Conservation (phyloP, 139 green algal genomes). For the Chlamydomonas incerta region DNA sequence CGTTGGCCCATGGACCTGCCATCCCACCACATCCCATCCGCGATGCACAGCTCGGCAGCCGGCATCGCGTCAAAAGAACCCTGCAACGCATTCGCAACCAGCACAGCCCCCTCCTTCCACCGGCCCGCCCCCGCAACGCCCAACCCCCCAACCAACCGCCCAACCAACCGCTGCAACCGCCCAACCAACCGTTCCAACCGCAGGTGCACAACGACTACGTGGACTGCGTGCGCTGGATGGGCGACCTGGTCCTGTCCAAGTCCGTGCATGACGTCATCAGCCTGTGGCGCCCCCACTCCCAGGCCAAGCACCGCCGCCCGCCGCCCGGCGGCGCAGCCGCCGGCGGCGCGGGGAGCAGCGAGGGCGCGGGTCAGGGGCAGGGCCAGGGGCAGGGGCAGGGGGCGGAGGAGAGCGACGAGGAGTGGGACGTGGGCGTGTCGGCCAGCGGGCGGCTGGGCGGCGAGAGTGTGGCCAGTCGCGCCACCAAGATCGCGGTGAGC, state of each 20-base stretch:
- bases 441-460: slow-evolving; percentile 1
- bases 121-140: not conserved
- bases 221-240: slow-evolving; percentile 86
- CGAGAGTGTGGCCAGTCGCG: not conserved
- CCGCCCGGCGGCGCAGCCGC: not conserved
- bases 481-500: slow-evolving; percentile 6
- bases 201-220: slow-evolving; percentile 86
- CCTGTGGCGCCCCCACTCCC: slow-evolving; percentile 11
- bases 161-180: not conserved
- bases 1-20: no score
- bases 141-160: no score
- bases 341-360: not conserved
- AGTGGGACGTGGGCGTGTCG: slow-evolving; percentile 6
- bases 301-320: not conserved
- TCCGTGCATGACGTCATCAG: slow-evolving; percentile 31
- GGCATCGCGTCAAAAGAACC: no score
- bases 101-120: no score
- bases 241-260: slow-evolving; percentile 67
- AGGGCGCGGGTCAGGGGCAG: not conserved
- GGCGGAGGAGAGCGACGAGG: not conserved
- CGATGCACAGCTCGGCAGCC: no score
- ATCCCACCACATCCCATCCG: no score
- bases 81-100: no score
- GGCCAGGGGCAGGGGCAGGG: not conserved
- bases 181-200: no score